Evolutionary conservation across 2,329 filamentous ascomycete genomes (phyloP).

Genomic region (Hymenoscyphus linearis): DNA sequence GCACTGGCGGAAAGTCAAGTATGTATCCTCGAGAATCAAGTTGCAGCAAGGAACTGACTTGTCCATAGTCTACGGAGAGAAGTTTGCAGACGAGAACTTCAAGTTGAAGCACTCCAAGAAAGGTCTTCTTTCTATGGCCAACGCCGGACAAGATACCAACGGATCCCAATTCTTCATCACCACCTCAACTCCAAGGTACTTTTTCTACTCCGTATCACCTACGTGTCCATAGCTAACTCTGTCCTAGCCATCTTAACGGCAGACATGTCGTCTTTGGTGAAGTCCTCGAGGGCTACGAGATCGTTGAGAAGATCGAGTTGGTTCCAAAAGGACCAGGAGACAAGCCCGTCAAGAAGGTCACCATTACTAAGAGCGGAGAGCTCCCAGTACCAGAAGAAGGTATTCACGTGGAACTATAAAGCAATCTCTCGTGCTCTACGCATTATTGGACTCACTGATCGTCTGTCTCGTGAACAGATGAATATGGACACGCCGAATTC

Average conservation of each 20-base stretch:
- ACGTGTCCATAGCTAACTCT: constrained; percentile 15
- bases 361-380: constrained; percentile 80
- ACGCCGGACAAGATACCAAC: constrained; percentile 80
- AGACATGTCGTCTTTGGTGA: constrained; percentile 85
- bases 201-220: constrained; percentile 10
- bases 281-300: constrained; percentile 78
- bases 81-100: constrained; percentile 90
- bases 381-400: constrained; percentile 80
- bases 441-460: constrained; percentile 29
- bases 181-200: constrained; percentile 70
- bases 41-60: constrained; percentile 13
- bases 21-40: constrained; percentile 34
- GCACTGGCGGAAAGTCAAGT: constrained; percentile 83
- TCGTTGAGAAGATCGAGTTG: constrained; percentile 75
- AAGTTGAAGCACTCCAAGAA: constrained; percentile 89
- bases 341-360: constrained; percentile 64
- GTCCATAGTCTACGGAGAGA: constrained; percentile 69
- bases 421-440: constrained; percentile 24
- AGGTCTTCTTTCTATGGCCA: constrained; percentile 80
- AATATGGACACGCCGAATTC: constrained; percentile 31
- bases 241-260: constrained; percentile 69
- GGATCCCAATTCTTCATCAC: constrained; percentile 91
- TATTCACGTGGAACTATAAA: constrained; percentile 86
- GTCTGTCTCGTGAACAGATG: constrained; percentile 25
- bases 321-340: constrained; percentile 59